phyloP scores from a whole-genome alignment of 805 yeast species.

The Starmera amethionina region DNA sequence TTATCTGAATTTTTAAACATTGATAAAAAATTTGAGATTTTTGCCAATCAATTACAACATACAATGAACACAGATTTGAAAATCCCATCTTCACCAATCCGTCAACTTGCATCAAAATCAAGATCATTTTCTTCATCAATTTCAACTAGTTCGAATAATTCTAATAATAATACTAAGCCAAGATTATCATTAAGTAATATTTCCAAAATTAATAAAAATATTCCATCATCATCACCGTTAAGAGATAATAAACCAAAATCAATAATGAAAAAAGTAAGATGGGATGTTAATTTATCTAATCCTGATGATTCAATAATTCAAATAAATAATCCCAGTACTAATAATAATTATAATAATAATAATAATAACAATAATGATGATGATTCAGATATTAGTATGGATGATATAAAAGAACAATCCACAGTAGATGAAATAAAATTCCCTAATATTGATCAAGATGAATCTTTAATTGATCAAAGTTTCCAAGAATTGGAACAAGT shows the following conservation, averaged over 20 bases:
- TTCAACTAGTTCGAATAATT: conserved; percentile 5
- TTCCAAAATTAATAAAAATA: conserved; percentile 8
- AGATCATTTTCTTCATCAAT: conserved; percentile 13
- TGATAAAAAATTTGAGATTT: conserved; percentile 26
- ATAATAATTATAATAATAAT: neutral
- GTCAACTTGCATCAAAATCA: conserved; percentile 10
- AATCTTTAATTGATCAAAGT: conserved; percentile 9
- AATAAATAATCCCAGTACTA: no score
- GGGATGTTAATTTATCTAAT: conserved; percentile 28
- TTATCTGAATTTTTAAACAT: conserved; percentile 21
- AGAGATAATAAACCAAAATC: conserved; percentile 6
- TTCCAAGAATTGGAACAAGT: conserved; percentile 9
- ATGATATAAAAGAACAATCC: conserved; percentile 8
- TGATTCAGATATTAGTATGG: conserved; percentile 12
- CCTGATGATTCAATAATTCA: neutral
- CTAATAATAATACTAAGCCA: conserved; percentile 6
- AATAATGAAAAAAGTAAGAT: conserved; percentile 34
- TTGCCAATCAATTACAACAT: conserved; percentile 17
- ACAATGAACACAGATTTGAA: conserved; percentile 12
- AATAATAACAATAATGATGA: conserved; percentile 3
- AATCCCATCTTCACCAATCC: conserved; percentile 18
- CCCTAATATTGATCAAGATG: neutral
- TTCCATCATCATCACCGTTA: conserved; percentile 9
- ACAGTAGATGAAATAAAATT: neutral
- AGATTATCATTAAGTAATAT: conserved; percentile 12